A percentile compares a stretch with the other conserved stretches of the same genome.
phyloP scores from a whole-genome alignment of 352 stramenopile genomes.

The Albugo laibachii region DNA sequence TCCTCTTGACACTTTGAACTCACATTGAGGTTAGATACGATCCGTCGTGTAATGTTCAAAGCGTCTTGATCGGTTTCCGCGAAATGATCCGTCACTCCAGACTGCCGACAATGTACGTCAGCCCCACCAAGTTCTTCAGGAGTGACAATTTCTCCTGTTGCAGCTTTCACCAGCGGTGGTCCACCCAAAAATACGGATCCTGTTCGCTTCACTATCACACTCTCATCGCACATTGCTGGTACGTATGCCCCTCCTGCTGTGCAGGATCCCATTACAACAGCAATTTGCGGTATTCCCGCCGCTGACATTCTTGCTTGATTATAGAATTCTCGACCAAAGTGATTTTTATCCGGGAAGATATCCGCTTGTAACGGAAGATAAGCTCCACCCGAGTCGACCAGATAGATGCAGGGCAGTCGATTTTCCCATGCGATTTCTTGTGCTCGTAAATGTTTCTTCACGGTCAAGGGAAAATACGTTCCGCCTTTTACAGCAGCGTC shows the following conservation, averaged over 20 bases:
- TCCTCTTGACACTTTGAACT: constrained; percentile 9
- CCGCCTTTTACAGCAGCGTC: constrained; percentile 97
- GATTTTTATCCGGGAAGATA: constrained; percentile 93
- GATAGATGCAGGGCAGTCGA: constrained; percentile 91
- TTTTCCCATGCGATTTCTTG: constrained; percentile 94
- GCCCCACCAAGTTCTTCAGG: constrained; percentile 91
- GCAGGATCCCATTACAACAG: constrained; percentile 94
- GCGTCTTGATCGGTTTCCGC: constrained; percentile 91
- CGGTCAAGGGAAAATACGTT: constrained; percentile 96
- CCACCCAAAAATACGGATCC: constrained; percentile 95
- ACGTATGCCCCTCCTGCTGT: constrained; percentile 94
- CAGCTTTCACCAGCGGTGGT: constrained; percentile 94
- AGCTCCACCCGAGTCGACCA: constrained; percentile 90
- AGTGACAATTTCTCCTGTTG: constrained; percentile 92
- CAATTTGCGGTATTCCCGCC: constrained; percentile 90
- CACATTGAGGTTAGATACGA: constrained; percentile 85
- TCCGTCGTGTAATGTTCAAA: constrained; percentile 77
- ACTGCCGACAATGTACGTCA: constrained; percentile 79
- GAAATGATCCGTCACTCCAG: constrained; percentile 93
- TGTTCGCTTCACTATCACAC: constrained; percentile 91
- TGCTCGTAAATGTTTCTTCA: constrained; percentile 93
- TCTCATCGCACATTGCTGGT: constrained; percentile 96
- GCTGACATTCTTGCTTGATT: constrained; percentile 95
- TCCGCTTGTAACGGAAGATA: constrained; percentile 92
- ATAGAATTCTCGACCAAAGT: constrained; percentile 97